These are phyloP conservation scores for Pichia sporocuriosa DNA, from an alignment of 805 yeast species.

Conservation along the genomic window DNA sequence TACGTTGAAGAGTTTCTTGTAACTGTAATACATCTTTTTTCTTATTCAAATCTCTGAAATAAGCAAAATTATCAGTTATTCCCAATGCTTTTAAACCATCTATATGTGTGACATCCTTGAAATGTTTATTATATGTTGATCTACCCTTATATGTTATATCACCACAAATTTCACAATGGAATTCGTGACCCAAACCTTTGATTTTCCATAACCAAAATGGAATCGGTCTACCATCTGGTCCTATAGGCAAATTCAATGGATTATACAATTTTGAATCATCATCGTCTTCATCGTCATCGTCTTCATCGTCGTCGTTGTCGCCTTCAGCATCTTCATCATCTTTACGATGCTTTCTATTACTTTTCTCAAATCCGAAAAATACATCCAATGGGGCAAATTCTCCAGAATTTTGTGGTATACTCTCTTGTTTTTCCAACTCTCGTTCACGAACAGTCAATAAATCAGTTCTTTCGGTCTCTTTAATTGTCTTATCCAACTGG, in stretches of 20 bases:
- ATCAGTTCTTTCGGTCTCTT: slow-evolving; percentile 56
- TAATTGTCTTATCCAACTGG: slow-evolving; percentile 44
- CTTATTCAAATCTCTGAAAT: slow-evolving; percentile 57
- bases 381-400: slow-evolving; percentile 16
- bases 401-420: slow-evolving; percentile 9
- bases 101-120: slow-evolving; percentile 59
- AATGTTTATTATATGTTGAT: slow-evolving; percentile 64
- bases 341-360: slow-evolving; percentile 19
- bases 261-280: slow-evolving; percentile 31
- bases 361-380: slow-evolving; percentile 18
- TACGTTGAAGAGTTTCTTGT: slow-evolving; percentile 40
- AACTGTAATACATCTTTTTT: slow-evolving; percentile 64
- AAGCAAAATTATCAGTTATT: slow-evolving; percentile 38
- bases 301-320: slow-evolving; percentile 18
- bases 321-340: slow-evolving; percentile 25
- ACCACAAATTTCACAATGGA: slow-evolving; percentile 83
- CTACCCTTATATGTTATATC: slow-evolving; percentile 68
- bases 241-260: slow-evolving; percentile 64
- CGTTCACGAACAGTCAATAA: slow-evolving; percentile 69
- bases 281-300: slow-evolving; percentile 20
- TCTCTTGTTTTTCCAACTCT: slow-evolving; percentile 43
- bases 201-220: slow-evolving; percentile 91
- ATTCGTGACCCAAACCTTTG: slow-evolving; percentile 72
- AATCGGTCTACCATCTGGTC: slow-evolving; percentile 85
- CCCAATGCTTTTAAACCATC: slow-evolving; percentile 75